Evolutionary conservation across 257 asterid genomes (phyloP), one percentile per base, ranked within the genome.

Genomic region (Paraleonurus japonicus): DNA sequence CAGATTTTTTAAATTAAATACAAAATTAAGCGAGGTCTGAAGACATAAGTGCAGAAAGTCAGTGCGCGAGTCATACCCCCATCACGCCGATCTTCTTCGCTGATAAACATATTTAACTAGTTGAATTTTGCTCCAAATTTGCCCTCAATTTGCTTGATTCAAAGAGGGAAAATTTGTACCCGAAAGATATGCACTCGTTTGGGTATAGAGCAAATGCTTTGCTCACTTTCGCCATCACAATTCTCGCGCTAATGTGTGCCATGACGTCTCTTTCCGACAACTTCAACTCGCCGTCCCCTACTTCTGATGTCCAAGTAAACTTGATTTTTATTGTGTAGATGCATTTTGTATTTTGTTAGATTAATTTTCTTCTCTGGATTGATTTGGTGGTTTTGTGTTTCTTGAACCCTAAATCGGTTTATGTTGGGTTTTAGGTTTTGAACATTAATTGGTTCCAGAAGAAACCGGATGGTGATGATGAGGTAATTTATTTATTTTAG

Each of bases 401-500:
- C 28, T 17, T 71, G 41, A 3, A 12, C 71, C 74, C 69, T 65
- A 57, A 72, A 66, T 65, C 61, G 57, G 43, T 58, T 65, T 10
- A 39, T 35, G 26, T 32, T 61, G 5, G 61, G 61, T 27, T 43
- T 32, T 70, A 87, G 97, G 97, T 88, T 35, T 76, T 87, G 88
- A 86, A 90, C 73, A 86, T 90, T 26, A 88, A 90, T 81, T 87
- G 97, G 98, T 90, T 93, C 82, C 95, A 85, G 89, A 93, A 87
- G 89, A 92, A 92, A 51, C 90, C 94, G 16, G 95, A 88, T 47
- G 96, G 98, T 19, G 94, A 93, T 72, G 81, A 77, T 47, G 96
- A 92, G 96, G 98, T 91, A 79, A 68, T 75, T 77, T 28, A 8
- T 71, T 71, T 50, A 11, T 70, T 63, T 53, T 70, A 30, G 61